A percentile compares a stretch with the other conserved stretches of the same genome.
These are phyloP conservation scores for Pythium aquatile DNA, from an alignment of 352 stramenopile genomes.

Conservation along the genomic window DNA sequence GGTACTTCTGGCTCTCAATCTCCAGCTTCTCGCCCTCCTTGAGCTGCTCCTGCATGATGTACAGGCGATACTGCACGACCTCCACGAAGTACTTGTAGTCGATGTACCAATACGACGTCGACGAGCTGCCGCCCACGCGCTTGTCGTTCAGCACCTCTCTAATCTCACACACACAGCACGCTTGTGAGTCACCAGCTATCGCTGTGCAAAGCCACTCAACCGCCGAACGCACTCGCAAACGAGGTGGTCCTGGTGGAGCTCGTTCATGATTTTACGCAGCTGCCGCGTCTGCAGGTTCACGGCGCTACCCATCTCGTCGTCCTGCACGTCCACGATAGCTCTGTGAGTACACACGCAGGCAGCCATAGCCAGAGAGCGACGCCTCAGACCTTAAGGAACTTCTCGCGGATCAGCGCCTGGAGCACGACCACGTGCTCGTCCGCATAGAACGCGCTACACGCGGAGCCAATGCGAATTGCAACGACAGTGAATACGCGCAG, in stretches of 20 bases:
- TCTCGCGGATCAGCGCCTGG: slow-evolving; percentile 79
- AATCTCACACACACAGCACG: background rate
- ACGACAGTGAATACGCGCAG: background rate
- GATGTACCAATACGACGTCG: slow-evolving; percentile 91
- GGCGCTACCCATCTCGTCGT: slow-evolving; percentile 86
- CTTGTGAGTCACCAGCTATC: background rate
- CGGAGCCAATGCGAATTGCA: background rate
- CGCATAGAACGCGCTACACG: slow-evolving; percentile 79
- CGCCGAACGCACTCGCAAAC: slow-evolving; percentile 68
- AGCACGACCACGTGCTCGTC: slow-evolving; percentile 88
- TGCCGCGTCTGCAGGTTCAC: slow-evolving; percentile 88
- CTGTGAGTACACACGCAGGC: background rate
- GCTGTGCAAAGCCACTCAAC: background rate
- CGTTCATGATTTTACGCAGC: slow-evolving; percentile 89
- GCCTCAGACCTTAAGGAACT: slow-evolving; percentile 79
- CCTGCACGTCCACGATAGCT: slow-evolving; percentile 30
- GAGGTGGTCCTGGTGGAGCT: slow-evolving; percentile 82
- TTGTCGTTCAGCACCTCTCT: slow-evolving; percentile 90
- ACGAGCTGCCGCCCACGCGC: slow-evolving; percentile 74
- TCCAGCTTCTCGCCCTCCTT: slow-evolving; percentile 86
- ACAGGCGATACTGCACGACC: slow-evolving; percentile 86
- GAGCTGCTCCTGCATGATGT: slow-evolving; percentile 85
- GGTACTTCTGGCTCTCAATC: slow-evolving; percentile 86
- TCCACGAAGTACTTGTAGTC: slow-evolving; percentile 93
- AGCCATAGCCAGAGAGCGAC: background rate